Percentiles rank a stretch among this genome's conserved stretches.
phyloP scores from a whole-genome alignment of 306 rosid species.

The Casuarina equisetifolia region DNA sequence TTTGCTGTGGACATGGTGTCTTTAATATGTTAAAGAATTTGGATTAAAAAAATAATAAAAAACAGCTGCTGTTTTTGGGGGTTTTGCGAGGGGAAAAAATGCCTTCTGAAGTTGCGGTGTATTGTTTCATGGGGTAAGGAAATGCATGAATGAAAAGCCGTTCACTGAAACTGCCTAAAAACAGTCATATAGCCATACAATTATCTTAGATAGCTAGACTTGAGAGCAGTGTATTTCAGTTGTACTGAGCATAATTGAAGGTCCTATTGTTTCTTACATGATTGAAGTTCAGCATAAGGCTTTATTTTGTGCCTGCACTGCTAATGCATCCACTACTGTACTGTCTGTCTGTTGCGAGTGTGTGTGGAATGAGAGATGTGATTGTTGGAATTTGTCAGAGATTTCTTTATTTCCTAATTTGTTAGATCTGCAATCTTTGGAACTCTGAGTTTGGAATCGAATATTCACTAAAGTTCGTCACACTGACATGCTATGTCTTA shows the following conservation, averaged over 20 bases:
- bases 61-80: no score
- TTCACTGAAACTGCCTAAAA: neutral
- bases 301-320: neutral
- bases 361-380: neutral
- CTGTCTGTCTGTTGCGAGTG: neutral
- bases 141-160: neutral
- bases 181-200: neutral
- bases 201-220: neutral
- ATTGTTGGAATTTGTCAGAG: neutral
- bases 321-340: neutral
- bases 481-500: conserved; percentile 28
- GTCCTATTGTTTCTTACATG: neutral
- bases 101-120: no score
- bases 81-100: no score
- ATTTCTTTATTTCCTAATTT: neutral
- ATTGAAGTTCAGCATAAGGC: neutral
- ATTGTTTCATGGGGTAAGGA: neutral
- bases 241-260: neutral
- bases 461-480: conserved; percentile 12
- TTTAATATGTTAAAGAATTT: neutral
- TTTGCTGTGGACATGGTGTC: neutral
- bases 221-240: neutral
- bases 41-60: no score
- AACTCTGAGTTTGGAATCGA: neutral
- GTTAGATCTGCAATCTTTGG: neutral